Conservation (phyloP, 129 eudicot genomes). For the Centella asiatica region DNA sequence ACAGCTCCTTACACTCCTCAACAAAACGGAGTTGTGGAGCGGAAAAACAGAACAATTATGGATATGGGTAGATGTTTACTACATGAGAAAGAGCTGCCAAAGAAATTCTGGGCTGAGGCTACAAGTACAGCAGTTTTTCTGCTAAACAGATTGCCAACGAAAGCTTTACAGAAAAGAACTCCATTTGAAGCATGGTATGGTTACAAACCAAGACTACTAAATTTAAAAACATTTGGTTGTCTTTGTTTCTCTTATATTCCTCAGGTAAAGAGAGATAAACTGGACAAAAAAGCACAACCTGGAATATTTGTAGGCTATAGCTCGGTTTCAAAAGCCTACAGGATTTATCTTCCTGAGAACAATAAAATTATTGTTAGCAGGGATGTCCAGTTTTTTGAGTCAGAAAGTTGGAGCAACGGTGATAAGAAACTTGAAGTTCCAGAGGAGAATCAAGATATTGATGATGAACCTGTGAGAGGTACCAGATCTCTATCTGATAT, state of each 20-base stretch:
- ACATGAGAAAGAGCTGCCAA: too few relatives aligned
- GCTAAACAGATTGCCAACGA: not conserved
- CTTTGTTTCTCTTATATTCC: not conserved
- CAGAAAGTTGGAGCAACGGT: not conserved
- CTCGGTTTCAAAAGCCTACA: too few relatives aligned
- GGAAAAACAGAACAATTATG: not conserved
- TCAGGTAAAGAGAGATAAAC: conserved; percentile 2
- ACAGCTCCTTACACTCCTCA: not conserved
- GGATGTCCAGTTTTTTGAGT: too few relatives aligned
- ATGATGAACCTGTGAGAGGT: not conserved
- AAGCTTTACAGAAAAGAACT: not conserved
- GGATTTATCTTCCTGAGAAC: too few relatives aligned
- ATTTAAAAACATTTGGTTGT: not conserved
- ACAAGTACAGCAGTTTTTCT: not conserved
- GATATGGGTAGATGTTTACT: too few relatives aligned
- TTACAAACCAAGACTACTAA: not conserved
- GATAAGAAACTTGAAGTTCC: not conserved
- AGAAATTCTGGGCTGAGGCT: too few relatives aligned
- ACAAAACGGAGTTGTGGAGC: not conserved
- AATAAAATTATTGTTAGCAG: too few relatives aligned
- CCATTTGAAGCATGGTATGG: conserved; percentile 3
- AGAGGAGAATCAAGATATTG: not conserved
- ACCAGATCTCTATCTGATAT: not conserved
- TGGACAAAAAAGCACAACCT: not conserved
- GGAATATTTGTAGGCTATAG: too few relatives aligned